These are phyloP conservation scores for Gracilaria vermiculophylla DNA, from an alignment of 23 red algal species.

Conservation along the genomic window DNA sequence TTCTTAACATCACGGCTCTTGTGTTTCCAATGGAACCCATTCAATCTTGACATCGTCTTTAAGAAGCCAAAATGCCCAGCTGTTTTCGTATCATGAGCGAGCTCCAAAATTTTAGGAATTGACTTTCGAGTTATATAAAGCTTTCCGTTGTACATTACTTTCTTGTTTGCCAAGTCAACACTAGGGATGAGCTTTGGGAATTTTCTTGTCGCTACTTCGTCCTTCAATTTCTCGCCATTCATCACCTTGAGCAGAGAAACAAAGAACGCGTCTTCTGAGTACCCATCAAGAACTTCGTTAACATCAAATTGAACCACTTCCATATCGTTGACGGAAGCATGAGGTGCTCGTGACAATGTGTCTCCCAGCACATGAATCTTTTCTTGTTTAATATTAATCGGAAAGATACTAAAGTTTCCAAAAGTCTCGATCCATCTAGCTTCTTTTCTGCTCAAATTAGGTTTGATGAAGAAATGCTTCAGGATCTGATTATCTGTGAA, in stretches of 20 bases:
- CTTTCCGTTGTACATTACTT: not conserved
- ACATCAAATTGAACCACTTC: too few relatives aligned
- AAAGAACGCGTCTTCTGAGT: slow-evolving; percentile 1
- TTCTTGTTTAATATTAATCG: not conserved
- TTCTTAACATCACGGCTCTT: not conserved
- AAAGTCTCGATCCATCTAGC: not conserved
- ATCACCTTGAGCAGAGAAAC: too few relatives aligned
- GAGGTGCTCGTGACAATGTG: not conserved
- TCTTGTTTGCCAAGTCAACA: not conserved
- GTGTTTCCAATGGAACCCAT: slow-evolving; percentile 29
- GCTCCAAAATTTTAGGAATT: not conserved
- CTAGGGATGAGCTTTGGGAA: not conserved
- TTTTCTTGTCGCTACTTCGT: not conserved
- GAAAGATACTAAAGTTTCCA: not conserved
- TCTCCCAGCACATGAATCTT: slow-evolving; percentile 38
- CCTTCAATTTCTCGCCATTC: too few relatives aligned
- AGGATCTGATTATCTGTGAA: slow-evolving; percentile 38
- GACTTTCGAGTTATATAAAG: not conserved
- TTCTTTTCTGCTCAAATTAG: not conserved
- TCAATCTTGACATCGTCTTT: not conserved
- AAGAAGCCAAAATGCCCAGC: slow-evolving; percentile 19
- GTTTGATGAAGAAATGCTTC: slow-evolving; percentile 18
- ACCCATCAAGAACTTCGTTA: not conserved
- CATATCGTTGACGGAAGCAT: not conserved
- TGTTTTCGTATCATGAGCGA: slow-evolving; percentile 4